Base-by-base conservation (phyloP, 169 alveolate genomes). In the Eimeria tenella region DNA sequence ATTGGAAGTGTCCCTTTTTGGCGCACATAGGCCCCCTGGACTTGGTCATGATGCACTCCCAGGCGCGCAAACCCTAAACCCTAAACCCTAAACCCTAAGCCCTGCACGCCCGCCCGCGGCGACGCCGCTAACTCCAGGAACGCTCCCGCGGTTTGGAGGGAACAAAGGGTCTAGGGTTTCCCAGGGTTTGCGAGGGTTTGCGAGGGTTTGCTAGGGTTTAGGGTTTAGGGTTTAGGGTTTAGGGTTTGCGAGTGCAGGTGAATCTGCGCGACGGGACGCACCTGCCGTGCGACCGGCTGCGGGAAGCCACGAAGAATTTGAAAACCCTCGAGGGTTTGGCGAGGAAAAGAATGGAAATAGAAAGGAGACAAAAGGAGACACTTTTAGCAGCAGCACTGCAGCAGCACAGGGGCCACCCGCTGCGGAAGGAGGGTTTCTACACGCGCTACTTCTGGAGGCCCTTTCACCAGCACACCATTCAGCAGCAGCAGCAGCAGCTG, bases 21-120 rank as follows among this genome's bases (percentile, higher is more conserved):
- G 94, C 96, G 19, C 97, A 96, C 84, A 82, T 95, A 52, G 97
- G 97, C 73, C 49, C 74, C 68, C 95, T 96, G 53, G 83, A 96
- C 56, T 93, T 96, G 13, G 95, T 95, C 11, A 96, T 96, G 97
- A 96, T 96, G 97, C 96, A 96, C 49, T 83, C 96, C 56, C 97
- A 95, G 75, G 97, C 19, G 19, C 15, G 83, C 23, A 25, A 9
- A n/a, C n/a, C n/a, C n/a, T n/a, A n/a, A n/a, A n/a, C n/a, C n/a
- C n/a, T n/a, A n/a, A n/a, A n/a, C n/a, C n/a, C n/a, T n/a, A n/a
- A n/a, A n/a, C n/a, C n/a, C n/a, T n/a, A n/a, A n/a, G n/a, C n/a
- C n/a, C n/a, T n/a, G n/a, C n/a, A n/a, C n/a, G n/a, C n/a, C n/a
- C n/a, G n/a, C n/a, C n/a, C n/a, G n/a, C n/a, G n/a, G n/a, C n/a